A percentile compares a stretch with the other conserved stretches of the same genome.
Conservation (phyloP, 2,329 filamentous ascomycete species). For the Pseudocercospora musae region DNA sequence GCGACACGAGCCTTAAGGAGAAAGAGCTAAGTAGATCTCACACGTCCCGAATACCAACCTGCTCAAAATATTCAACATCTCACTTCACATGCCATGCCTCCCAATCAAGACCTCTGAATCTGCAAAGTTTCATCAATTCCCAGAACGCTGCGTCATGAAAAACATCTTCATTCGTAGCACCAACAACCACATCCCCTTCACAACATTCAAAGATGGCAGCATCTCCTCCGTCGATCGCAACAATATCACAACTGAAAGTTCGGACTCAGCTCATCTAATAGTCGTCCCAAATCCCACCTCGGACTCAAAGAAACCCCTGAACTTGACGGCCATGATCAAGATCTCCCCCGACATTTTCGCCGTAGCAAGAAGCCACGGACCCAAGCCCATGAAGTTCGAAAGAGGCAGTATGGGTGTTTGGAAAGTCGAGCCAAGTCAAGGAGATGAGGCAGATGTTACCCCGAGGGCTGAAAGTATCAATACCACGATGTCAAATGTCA, state of each 20-base stretch:
- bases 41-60: neutral
- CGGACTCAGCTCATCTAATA: neutral
- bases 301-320: neutral
- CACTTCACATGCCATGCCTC: neutral
- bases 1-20: neutral
- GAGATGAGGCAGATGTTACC: neutral
- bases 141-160: neutral
- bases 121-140: constrained; percentile 4
- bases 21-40: neutral
- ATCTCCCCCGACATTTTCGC: constrained; percentile 3
- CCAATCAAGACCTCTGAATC: neutral
- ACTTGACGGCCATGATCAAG: constrained; percentile 6
- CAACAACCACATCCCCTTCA: constrained; percentile 7
- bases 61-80: neutral
- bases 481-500: neutral
- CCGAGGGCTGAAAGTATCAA: neutral
- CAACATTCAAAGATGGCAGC: constrained; percentile 6
- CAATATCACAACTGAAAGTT: neutral
- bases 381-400: neutral
- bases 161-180: constrained; percentile 35
- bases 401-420: neutral
- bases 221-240: constrained; percentile 6
- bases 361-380: neutral
- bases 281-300: neutral
- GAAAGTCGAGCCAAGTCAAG: neutral